Base-by-base conservation (phyloP, 441 rosid genomes). In the Corymbia citriodora region DNA sequence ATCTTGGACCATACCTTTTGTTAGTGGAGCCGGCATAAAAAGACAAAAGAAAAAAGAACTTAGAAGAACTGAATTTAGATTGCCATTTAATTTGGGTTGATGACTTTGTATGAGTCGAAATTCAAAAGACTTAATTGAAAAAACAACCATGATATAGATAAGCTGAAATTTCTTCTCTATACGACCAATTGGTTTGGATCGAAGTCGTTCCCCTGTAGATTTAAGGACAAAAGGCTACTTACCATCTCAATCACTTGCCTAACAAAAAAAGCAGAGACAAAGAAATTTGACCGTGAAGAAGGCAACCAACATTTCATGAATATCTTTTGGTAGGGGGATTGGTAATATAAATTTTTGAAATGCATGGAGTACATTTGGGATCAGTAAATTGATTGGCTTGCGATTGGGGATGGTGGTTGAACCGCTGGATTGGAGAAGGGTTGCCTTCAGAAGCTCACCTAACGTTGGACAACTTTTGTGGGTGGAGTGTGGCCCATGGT, bases 131-230 rank as follows among this genome's bases (percentile, higher is more conserved):
- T 79, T 1, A 1, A 45, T 40, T 17, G 4, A 36, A 12, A 40
- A 29, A 29, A 4, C 6, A 19, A 7, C 7, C 16, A 0, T 7
- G 17, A 2, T 12, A 45, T 8, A 45, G 10, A 40, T 40, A 74
- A 40, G n/a, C 53, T 48, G 23, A 23, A 74, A 79, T 45, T 45
- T 49, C 3, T 40, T 40, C 40, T 40, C 17, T 7, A 11, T 21
- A 3, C 9, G 17, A 25, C 6, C 0, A 1, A 23, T 40, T 6
- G 6, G 6, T 40, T 79, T 4, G 3, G 7, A 79, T 3, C 3
- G 10, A 79, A 79, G 52, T 10, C 52, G 17, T 3, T 3, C n/a
- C 9, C 50, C 10, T 45, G 13, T 12, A 13, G 33, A 13, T 63
- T 4, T 29, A 0, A 45, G 52, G 85, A 45, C 9, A 45, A 40